Conservation (phyloP, 192 early-diverging fungal species). For the Funneliformis geosporum region DNA sequence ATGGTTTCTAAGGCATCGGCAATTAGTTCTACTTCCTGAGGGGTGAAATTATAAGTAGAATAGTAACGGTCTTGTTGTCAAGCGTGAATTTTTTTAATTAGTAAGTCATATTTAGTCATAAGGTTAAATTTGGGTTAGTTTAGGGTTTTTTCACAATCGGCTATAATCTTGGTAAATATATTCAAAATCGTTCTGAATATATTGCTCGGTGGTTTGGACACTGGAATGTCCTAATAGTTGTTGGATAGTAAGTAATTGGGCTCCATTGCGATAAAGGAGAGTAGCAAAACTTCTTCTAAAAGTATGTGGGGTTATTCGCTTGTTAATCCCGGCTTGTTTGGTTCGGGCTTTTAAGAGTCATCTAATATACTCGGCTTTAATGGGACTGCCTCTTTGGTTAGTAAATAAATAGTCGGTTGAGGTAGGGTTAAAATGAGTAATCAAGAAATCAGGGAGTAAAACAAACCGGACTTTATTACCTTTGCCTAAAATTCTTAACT, state of each 20-base stretch:
- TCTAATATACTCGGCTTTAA: background rate
- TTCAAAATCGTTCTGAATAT: constrained; percentile 22
- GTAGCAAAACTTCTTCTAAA: constrained; percentile 10
- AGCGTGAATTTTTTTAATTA: too few relatives aligned
- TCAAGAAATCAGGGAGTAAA: background rate
- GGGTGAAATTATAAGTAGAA: too few relatives aligned
- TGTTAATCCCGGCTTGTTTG: constrained; percentile 1
- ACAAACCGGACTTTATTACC: constrained; percentile 6
- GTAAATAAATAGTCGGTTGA: constrained; percentile 12
- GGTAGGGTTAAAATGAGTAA: constrained; percentile 8
- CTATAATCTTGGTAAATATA: constrained; percentile 21
- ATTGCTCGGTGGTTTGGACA: background rate
- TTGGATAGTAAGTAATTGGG: constrained; percentile 23
- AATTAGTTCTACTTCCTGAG: too few relatives aligned
- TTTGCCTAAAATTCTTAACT: constrained; percentile 6
- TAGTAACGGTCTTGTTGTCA: too few relatives aligned
- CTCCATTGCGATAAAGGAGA: background rate
- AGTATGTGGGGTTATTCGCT: constrained; percentile 14
- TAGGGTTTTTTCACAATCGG: constrained; percentile 9
- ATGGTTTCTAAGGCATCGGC: too few relatives aligned
- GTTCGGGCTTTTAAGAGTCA: background rate
- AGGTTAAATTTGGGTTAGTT: too few relatives aligned
- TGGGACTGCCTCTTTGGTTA: background rate
- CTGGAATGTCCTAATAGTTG: constrained; percentile 1
- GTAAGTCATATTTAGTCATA: too few relatives aligned